Evolutionary conservation across 768 basidiomycete genomes (phyloP).

Genomic region (Lentinula detonsa): DNA sequence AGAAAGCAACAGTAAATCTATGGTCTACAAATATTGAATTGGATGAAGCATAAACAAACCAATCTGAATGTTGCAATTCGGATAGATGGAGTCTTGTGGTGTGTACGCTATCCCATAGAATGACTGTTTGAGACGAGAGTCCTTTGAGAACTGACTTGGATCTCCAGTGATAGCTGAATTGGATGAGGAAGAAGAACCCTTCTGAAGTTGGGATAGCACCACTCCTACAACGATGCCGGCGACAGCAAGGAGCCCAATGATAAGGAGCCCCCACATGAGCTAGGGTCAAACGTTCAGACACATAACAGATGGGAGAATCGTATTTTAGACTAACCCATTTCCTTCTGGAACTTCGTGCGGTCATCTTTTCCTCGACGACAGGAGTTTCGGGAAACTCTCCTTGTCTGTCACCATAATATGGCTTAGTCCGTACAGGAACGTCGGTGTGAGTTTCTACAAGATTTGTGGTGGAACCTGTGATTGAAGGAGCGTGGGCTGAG

Average conservation of each 20-base stretch:
- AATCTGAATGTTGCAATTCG: slow-evolving; percentile 56
- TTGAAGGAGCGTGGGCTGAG: background rate
- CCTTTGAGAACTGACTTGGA: slow-evolving; percentile 74
- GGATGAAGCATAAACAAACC: slow-evolving; percentile 32
- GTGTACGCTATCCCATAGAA: slow-evolving; percentile 89
- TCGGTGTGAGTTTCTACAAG: background rate
- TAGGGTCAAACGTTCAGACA: slow-evolving; percentile 14
- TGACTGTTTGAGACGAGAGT: slow-evolving; percentile 59
- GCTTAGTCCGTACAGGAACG: background rate
- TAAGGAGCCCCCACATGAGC: slow-evolving; percentile 36
- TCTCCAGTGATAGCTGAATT: slow-evolving; percentile 32
- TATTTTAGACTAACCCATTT: background rate
- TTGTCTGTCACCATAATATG: slow-evolving; percentile 1
- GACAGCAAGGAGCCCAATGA: slow-evolving; percentile 30
- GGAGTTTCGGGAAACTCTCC: background rate
- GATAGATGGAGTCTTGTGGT: slow-evolving; percentile 65
- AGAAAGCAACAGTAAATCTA: background rate
- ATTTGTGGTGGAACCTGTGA: background rate
- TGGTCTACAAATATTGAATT: slow-evolving; percentile 63
- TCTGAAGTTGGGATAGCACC: slow-evolving; percentile 35
- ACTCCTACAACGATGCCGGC: slow-evolving; percentile 46
- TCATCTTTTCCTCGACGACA: background rate
- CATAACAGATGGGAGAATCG: background rate
- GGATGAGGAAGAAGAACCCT: slow-evolving; percentile 5
- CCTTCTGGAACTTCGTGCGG: background rate